phyloP scores from a whole-genome alignment of 441 rosid species.

The Populus hybrid region DNA sequence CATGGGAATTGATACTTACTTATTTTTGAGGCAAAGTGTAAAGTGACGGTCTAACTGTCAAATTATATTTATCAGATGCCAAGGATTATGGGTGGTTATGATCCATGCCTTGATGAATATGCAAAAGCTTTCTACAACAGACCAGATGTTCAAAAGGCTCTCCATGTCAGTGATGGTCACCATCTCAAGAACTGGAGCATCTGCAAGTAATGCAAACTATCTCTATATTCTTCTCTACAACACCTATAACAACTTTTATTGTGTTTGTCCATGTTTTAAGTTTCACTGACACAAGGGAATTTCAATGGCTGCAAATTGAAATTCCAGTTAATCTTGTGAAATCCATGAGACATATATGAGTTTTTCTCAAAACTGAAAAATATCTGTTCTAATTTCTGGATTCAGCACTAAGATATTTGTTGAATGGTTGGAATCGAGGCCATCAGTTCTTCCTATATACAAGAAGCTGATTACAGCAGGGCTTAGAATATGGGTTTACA shows the following conservation, averaged over 20 bases:
- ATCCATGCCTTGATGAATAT: constrained; percentile 74
- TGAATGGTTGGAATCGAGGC: constrained; percentile 43
- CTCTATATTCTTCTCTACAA: background rate
- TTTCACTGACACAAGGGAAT: background rate
- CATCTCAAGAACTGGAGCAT: constrained; percentile 67
- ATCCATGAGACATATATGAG: background rate
- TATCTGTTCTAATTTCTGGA: background rate
- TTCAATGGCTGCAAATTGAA: background rate
- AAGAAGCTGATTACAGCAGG: constrained; percentile 64
- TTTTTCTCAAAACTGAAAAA: background rate
- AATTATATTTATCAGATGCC: constrained; percentile 46
- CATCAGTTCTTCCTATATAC: constrained; percentile 71
- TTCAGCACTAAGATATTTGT: constrained; percentile 42
- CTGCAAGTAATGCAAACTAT: constrained; percentile 61
- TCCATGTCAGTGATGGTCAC: constrained; percentile 62
- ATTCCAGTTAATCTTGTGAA: background rate
- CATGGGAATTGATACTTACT: background rate
- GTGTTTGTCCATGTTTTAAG: background rate
- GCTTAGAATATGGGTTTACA: constrained; percentile 74
- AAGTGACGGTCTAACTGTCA: background rate
- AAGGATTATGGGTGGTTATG: constrained; percentile 70
- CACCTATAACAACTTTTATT: background rate
- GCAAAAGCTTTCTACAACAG: constrained; percentile 69
- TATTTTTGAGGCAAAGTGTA: background rate
- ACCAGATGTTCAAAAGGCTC: constrained; percentile 72